Percentiles rank a stretch among this genome's conserved stretches.
Evolutionary conservation across 225 moss, liverwort and hornwort species (phyloP).

Genomic region (Pseudoscleropodium purum): DNA sequence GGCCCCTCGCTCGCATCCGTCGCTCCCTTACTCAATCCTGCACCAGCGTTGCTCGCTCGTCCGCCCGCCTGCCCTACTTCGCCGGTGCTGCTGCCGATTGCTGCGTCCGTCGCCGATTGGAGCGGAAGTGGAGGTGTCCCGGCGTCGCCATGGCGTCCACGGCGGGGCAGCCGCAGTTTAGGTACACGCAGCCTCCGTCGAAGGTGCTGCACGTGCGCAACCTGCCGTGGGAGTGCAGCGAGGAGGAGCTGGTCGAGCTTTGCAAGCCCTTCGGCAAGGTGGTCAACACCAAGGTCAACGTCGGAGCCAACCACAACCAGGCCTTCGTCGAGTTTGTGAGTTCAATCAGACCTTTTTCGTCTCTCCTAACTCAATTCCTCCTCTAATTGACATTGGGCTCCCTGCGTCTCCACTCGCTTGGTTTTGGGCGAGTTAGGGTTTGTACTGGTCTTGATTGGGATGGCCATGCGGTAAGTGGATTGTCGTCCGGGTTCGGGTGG

Average conservation of each 20-base stretch:
- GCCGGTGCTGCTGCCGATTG: neutral
- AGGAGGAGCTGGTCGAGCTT: slow-evolving; percentile 96
- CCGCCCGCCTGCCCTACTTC: neutral
- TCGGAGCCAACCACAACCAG: slow-evolving; percentile 99
- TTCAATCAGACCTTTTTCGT: neutral
- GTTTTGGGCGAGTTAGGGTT: neutral
- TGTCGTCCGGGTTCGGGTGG: neutral
- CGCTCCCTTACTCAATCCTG: neutral
- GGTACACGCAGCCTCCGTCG: slow-evolving; percentile 97
- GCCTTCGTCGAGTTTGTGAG: slow-evolving; percentile 99
- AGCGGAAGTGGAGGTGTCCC: neutral
- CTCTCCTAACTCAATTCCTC: neutral
- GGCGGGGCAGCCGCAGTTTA: slow-evolving; percentile 92
- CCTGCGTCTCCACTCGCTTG: neutral
- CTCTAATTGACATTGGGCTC: neutral
- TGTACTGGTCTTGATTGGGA: neutral
- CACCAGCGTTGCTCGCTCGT: neutral
- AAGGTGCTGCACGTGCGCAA: slow-evolving; percentile 97
- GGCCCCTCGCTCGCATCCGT: neutral
- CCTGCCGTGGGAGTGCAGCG: slow-evolving; percentile 99
- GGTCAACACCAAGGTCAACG: slow-evolving; percentile 99
- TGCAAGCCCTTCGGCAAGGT: slow-evolving; percentile 99
- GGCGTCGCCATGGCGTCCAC: slow-evolving; percentile 47
- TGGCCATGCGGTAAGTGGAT: neutral
- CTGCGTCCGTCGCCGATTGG: neutral